Evolutionary conservation across 2,329 filamentous ascomycete species (phyloP).

Genomic region (Hypomyces perniciosus): DNA sequence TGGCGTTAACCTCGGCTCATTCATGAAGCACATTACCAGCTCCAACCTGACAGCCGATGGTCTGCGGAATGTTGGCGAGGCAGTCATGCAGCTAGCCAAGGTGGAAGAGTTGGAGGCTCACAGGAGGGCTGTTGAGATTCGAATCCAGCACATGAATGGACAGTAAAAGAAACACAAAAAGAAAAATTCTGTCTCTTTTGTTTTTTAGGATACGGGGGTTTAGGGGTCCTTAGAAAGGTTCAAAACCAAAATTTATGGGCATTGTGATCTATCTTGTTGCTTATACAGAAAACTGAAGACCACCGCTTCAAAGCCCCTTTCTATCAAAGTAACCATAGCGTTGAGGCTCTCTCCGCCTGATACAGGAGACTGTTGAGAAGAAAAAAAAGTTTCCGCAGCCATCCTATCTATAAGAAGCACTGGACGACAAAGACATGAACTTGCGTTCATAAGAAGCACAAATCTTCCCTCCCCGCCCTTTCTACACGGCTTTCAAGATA

Average conservation of each 20-base stretch:
- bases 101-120: slow-evolving; percentile 95
- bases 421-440: neutral
- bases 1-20: slow-evolving; percentile 91
- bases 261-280: too few relatives aligned
- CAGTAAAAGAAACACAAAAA: slow-evolving; percentile 17
- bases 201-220: neutral
- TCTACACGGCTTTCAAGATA: neutral
- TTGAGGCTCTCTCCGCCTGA: neutral
- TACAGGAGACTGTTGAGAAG: neutral
- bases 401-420: neutral
- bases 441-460: slow-evolving; percentile 3
- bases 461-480: neutral
- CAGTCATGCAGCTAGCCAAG: slow-evolving; percentile 91
- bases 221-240: too few relatives aligned
- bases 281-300: too few relatives aligned
- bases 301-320: neutral
- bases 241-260: too few relatives aligned
- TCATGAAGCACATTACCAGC: slow-evolving; percentile 96
- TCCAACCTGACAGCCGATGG: slow-evolving; percentile 83
- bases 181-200: neutral
- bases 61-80: slow-evolving; percentile 73
- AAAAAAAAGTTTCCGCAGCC: neutral
- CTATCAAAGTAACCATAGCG: neutral
- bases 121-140: slow-evolving; percentile 80
- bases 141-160: slow-evolving; percentile 49